These are phyloP conservation scores for Ophiocordyceps australis DNA, from an alignment of 2,329 filamentous ascomycete species.

Conservation along the genomic window DNA sequence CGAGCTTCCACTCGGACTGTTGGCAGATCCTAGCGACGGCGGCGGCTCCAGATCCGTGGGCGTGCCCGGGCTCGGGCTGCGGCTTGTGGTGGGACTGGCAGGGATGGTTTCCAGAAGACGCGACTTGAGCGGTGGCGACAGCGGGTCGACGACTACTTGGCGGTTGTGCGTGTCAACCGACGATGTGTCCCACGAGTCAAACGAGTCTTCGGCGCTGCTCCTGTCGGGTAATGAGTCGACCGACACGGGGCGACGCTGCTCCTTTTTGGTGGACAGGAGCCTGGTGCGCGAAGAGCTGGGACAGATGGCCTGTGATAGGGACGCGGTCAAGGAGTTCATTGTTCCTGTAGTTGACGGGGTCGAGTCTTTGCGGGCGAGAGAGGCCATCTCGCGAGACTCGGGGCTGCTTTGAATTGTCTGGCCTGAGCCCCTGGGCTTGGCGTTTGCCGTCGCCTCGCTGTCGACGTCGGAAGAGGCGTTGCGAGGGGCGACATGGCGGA, in stretches of 20 bases:
- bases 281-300: slow-evolving; percentile 38
- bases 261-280: slow-evolving; percentile 24
- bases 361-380: slow-evolving; percentile 19
- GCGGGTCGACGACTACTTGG: slow-evolving; percentile 34
- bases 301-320: slow-evolving; percentile 25
- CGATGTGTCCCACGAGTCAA: slow-evolving; percentile 62
- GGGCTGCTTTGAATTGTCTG: slow-evolving; percentile 18
- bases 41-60: slow-evolving; percentile 38
- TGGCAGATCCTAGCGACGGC: slow-evolving; percentile 16
- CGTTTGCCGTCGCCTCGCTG: too few species aligned
- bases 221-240: slow-evolving; percentile 23
- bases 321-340: slow-evolving; percentile 14
- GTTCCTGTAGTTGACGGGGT: slow-evolving; percentile 8
- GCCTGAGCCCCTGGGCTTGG: slow-evolving; percentile 35
- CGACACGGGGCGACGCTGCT: slow-evolving; percentile 26
- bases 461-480: slow-evolving; percentile 12
- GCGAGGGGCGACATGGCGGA: slow-evolving; percentile 10
- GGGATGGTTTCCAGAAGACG: slow-evolving; percentile 54
- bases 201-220: slow-evolving; percentile 36
- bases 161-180: slow-evolving; percentile 43
- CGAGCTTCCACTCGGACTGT: slow-evolving; percentile 35
- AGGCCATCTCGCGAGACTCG: slow-evolving; percentile 13
- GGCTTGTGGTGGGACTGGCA: slow-evolving; percentile 43
- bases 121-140: slow-evolving; percentile 22
- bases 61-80: slow-evolving; percentile 44